These are phyloP conservation scores for Marasmius tenuissimus DNA, from an alignment of 1,284 basidiomycete genomes.

Conservation along the genomic window DNA sequence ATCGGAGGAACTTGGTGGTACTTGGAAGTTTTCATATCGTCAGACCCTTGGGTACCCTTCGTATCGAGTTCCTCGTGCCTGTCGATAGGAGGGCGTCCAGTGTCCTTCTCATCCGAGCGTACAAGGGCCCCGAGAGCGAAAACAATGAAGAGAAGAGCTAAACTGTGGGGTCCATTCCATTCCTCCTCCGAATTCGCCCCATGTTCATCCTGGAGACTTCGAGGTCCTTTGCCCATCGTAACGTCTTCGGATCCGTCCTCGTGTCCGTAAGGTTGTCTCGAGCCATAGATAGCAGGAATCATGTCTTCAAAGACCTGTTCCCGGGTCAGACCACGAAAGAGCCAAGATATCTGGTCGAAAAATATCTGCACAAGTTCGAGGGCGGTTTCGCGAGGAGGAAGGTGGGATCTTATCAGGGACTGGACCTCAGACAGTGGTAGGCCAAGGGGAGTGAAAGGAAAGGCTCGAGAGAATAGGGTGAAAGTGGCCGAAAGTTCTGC, in stretches of 20 bases:
- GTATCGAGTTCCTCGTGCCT: conserved; percentile 26
- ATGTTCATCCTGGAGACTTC: neutral
- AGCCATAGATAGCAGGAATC: conserved; percentile 41
- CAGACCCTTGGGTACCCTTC: neutral
- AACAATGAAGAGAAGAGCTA: conserved; percentile 62
- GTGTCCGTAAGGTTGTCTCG: conserved; percentile 19
- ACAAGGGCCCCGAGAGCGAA: conserved; percentile 62
- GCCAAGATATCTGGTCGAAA: conserved; percentile 57
- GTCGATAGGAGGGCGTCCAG: neutral
- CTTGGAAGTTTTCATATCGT: neutral
- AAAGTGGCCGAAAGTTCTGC: conserved; percentile 34
- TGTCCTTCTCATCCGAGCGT: conserved; percentile 28
- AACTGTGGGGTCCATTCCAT: conserved; percentile 48
- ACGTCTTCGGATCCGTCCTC: neutral
- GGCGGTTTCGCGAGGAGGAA: conserved; percentile 52
- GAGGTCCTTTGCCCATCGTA: neutral
- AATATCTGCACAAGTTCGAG: conserved; percentile 48
- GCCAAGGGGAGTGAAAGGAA: conserved; percentile 66
- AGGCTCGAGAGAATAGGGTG: conserved; percentile 55
- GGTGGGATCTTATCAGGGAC: conserved; percentile 47
- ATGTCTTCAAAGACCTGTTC: conserved; percentile 56
- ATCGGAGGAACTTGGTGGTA: neutral
- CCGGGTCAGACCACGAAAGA: conserved; percentile 51
- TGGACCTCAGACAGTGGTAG: conserved; percentile 40
- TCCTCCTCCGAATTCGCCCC: conserved; percentile 20